Conservation (phyloP, 2,329 filamentous ascomycete species). For the Huntiella moniliformis region DNA sequence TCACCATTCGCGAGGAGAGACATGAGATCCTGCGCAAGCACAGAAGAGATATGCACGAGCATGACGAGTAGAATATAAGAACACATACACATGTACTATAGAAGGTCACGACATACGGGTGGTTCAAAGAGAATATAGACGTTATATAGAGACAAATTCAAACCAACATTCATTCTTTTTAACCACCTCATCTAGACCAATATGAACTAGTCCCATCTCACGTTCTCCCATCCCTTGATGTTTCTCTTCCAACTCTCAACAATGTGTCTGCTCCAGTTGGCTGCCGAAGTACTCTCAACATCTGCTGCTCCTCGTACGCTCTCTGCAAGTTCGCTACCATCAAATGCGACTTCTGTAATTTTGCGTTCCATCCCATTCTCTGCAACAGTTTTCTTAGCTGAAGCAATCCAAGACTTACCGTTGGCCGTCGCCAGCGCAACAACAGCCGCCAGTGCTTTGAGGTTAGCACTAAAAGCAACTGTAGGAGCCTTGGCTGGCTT, state of each 20-base stretch:
- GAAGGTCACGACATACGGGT: neutral
- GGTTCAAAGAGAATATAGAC: neutral
- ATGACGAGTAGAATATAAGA: conserved; percentile 5
- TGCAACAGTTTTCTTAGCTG: conserved; percentile 17
- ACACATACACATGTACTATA: neutral
- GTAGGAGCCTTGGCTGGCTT: conserved; percentile 22
- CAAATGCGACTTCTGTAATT: conserved; percentile 24
- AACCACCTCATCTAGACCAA: neutral
- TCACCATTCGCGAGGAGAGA: conserved; percentile 50
- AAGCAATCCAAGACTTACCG: conserved; percentile 17
- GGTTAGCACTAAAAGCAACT: conserved; percentile 20
- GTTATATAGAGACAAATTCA: neutral
- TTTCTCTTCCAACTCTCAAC: conserved; percentile 15
- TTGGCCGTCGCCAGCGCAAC: conserved; percentile 18
- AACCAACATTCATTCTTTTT: neutral
- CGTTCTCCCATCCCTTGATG: conserved; percentile 15
- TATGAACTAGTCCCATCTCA: conserved; percentile 14
- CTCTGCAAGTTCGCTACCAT: conserved; percentile 65
- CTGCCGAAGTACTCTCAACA: conserved; percentile 71
- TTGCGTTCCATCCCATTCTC: conserved; percentile 16
- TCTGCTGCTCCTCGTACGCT: conserved; percentile 50
- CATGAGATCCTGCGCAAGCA: conserved; percentile 22
- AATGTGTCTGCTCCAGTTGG: conserved; percentile 13
- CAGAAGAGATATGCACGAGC: conserved; percentile 7
- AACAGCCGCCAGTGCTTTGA: conserved; percentile 19